Percentiles rank a stretch among this genome's conserved stretches.
phyloP scores from a whole-genome alignment of 345 rosid species.

The Psidium friedrichsthalianum region DNA sequence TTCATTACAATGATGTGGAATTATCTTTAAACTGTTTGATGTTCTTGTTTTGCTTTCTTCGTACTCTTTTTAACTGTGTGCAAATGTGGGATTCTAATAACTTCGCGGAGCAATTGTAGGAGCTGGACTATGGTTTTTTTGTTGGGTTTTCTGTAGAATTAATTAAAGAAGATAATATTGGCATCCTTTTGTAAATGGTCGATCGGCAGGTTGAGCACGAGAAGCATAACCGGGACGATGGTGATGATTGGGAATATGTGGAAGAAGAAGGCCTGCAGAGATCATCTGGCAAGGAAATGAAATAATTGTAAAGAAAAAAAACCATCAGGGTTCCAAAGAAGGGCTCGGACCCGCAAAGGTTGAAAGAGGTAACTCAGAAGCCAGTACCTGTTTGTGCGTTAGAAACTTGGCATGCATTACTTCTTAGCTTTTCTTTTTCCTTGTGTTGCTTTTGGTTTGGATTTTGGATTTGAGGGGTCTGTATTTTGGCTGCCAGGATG shows the following conservation, averaged over 20 bases:
- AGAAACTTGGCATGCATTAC: not conserved
- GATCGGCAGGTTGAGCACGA: not conserved
- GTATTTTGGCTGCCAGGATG: conserved; percentile 33
- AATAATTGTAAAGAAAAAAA: conserved; percentile 68
- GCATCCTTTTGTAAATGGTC: not conserved
- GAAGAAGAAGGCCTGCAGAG: conserved; percentile 87
- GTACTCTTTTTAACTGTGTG: too few species aligned
- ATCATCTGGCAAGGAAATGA: conserved; percentile 90
- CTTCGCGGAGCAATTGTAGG: not conserved
- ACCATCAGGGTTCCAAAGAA: conserved; percentile 68
- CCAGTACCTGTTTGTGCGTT: not conserved
- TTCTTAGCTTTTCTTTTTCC: not conserved
- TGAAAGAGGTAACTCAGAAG: conserved; percentile 34
- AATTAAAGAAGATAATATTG: not conserved
- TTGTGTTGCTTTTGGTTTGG: not conserved
- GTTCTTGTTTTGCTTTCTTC: too few species aligned
- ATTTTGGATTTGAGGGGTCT: not conserved
- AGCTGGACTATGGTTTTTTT: not conserved
- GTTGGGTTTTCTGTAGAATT: not conserved
- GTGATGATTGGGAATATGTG: conserved; percentile 71
- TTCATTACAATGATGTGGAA: not conserved
- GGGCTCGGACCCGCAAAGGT: conserved; percentile 9
- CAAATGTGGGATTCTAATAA: not conserved
- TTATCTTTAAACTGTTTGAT: not conserved
- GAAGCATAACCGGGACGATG: conserved; percentile 21